Conservation (phyloP, 1,284 basidiomycete species). For the Cystobasidium slooffiae region DNA sequence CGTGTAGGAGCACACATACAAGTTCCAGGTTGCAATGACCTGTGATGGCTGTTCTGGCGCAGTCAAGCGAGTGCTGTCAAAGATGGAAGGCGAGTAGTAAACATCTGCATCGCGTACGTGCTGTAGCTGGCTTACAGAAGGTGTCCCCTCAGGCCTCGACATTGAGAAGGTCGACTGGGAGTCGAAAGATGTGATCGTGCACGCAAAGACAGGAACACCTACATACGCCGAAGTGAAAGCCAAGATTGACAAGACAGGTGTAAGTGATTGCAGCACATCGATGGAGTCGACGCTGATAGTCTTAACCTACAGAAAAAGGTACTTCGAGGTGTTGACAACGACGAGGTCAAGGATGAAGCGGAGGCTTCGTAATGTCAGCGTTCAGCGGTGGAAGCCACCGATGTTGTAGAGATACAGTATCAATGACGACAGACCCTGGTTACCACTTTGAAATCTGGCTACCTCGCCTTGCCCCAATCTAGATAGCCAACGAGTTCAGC, state of each 20-base stretch:
- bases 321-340: constrained; percentile 26
- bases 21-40: constrained; percentile 52
- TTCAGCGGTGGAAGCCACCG: background rate
- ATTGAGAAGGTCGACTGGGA: constrained; percentile 41
- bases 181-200: constrained; percentile 34
- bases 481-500: too few relatives aligned
- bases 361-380: background rate
- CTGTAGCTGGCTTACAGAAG: background rate
- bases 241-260: constrained; percentile 41
- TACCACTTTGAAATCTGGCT: too few relatives aligned
- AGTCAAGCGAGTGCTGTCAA: constrained; percentile 50
- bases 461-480: too few relatives aligned
- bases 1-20: constrained; percentile 45
- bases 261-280: background rate
- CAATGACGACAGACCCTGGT: too few relatives aligned
- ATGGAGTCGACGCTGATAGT: background rate
- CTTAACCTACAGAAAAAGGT: constrained; percentile 17
- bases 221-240: constrained; percentile 21
- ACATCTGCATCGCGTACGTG: background rate
- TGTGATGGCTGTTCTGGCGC: constrained; percentile 52
- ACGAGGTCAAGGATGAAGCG: constrained; percentile 4
- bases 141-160: constrained; percentile 16
- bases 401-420: background rate
- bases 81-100: constrained; percentile 48
- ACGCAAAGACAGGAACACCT: constrained; percentile 25